These are phyloP conservation scores for Globisporangium spiculum DNA, from an alignment of 352 stramenopile genomes.

Conservation along the genomic window DNA sequence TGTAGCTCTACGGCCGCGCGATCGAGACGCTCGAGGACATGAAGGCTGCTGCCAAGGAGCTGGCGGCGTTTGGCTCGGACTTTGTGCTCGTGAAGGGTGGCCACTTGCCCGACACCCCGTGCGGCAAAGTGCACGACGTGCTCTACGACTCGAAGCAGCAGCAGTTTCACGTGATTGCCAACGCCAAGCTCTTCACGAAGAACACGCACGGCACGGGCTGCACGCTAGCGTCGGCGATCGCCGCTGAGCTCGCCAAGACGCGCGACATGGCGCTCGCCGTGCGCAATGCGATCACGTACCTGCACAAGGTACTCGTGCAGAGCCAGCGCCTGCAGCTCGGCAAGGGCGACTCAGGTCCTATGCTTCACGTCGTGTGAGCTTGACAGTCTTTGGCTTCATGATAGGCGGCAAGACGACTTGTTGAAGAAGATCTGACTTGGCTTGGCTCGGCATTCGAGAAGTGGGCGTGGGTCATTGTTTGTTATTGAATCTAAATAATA, in stretches of 20 bases:
- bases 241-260: slow-evolving; percentile 74
- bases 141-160: slow-evolving; percentile 25
- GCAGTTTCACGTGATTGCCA: slow-evolving; percentile 32
- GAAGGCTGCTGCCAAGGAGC: slow-evolving; percentile 69
- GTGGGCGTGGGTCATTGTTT: neutral
- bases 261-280: slow-evolving; percentile 37
- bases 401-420: neutral
- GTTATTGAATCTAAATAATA: slow-evolving; percentile 12
- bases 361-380: slow-evolving; percentile 38
- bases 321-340: slow-evolving; percentile 36
- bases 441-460: neutral
- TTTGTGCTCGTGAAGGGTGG: slow-evolving; percentile 93
- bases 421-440: neutral
- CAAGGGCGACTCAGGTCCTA: slow-evolving; percentile 33
- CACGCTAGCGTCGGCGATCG: slow-evolving; percentile 91
- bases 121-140: slow-evolving; percentile 31
- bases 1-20: slow-evolving; percentile 32
- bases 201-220: slow-evolving; percentile 89
- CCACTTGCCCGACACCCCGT: slow-evolving; percentile 43
- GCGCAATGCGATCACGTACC: slow-evolving; percentile 33
- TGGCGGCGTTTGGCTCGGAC: slow-evolving; percentile 54
- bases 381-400: neutral
- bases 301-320: slow-evolving; percentile 36
- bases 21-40: slow-evolving; percentile 60
- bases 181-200: slow-evolving; percentile 33